Conservation (phyloP, 768 basidiomycete genomes). For the Calocera viscosa region DNA sequence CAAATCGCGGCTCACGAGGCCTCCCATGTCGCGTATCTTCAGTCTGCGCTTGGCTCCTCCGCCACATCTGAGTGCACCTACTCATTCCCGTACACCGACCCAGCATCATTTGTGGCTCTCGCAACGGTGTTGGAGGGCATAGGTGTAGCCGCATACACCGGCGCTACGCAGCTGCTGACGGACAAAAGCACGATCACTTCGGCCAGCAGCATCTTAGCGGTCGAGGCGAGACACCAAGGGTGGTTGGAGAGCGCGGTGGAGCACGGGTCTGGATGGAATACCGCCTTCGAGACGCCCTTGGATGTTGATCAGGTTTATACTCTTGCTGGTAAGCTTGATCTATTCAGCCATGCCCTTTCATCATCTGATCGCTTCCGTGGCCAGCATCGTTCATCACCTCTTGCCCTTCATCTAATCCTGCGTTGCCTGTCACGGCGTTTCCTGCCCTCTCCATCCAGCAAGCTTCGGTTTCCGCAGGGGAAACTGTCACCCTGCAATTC, state of each 20-base stretch:
- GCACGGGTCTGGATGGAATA: constrained; percentile 43
- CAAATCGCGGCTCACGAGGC: constrained; percentile 35
- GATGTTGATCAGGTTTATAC: constrained; percentile 37
- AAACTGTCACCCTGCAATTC: constrained; percentile 23
- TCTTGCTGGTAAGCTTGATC: constrained; percentile 23
- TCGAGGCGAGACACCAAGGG: constrained; percentile 51
- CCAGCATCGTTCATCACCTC: constrained; percentile 35
- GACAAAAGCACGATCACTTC: constrained; percentile 31
- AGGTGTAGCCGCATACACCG: constrained; percentile 43
- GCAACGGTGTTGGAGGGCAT: constrained; percentile 46
- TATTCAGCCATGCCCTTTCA: background rate
- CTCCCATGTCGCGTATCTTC: constrained; percentile 32
- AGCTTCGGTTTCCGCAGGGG: constrained; percentile 23
- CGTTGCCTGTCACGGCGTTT: constrained; percentile 41
- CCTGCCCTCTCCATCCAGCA: constrained; percentile 33
- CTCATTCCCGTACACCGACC: constrained; percentile 36
- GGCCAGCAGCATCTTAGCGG: constrained; percentile 47
- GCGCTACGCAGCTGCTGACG: constrained; percentile 37
- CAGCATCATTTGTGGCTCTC: constrained; percentile 38
- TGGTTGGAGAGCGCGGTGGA: constrained; percentile 46
- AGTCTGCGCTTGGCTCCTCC: constrained; percentile 26
- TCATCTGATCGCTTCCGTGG: background rate
- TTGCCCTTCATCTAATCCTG: constrained; percentile 44
- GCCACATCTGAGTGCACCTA: constrained; percentile 34
- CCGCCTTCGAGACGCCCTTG: constrained; percentile 42